phyloP scores from a whole-genome alignment of 495 filamentous ascomycete species.

The Talaromyces trachyspermus region DNA sequence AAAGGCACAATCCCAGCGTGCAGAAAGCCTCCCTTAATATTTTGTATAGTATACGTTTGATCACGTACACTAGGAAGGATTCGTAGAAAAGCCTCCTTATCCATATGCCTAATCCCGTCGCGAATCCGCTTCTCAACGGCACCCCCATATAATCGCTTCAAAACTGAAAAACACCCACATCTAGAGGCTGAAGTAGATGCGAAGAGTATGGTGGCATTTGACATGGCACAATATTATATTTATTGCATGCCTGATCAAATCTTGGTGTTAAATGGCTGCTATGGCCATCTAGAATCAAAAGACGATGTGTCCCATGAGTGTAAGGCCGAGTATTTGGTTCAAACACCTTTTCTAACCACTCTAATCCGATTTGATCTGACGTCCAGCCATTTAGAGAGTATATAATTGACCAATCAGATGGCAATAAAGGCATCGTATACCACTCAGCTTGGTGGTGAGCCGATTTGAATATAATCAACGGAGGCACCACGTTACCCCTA shows the following conservation, averaged over 20 bases:
- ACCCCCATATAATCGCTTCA: constrained; percentile 18
- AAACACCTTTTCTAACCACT: constrained; percentile 17
- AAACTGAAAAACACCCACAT: constrained; percentile 21
- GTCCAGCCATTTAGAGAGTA: constrained; percentile 26
- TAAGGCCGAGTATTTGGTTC: constrained; percentile 11
- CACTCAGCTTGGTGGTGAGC: constrained; percentile 18
- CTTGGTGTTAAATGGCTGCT: constrained; percentile 15
- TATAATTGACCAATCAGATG: constrained; percentile 19
- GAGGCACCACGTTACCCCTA: constrained; percentile 17
- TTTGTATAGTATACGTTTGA: constrained; percentile 6
- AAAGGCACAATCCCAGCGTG: constrained; percentile 9
- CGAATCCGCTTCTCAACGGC: constrained; percentile 6
- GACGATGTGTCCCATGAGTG: constrained; percentile 11
- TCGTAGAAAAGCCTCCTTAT: constrained; percentile 10
- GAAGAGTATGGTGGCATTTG: constrained; percentile 20
- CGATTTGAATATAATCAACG: constrained; percentile 27
- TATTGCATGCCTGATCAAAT: constrained; percentile 14
- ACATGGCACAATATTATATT: constrained; percentile 15
- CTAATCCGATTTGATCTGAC: constrained; percentile 18
- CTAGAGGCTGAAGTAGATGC: constrained; percentile 22
- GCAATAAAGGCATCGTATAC: constrained; percentile 20
- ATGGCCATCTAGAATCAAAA: constrained; percentile 24
- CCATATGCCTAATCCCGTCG: constrained; percentile 11
- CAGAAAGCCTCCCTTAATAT: constrained; percentile 11
- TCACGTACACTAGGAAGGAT: background rate